phyloP scores from a whole-genome alignment of 495 filamentous ascomycete genomes.

The Alectoria sarmentosa region DNA sequence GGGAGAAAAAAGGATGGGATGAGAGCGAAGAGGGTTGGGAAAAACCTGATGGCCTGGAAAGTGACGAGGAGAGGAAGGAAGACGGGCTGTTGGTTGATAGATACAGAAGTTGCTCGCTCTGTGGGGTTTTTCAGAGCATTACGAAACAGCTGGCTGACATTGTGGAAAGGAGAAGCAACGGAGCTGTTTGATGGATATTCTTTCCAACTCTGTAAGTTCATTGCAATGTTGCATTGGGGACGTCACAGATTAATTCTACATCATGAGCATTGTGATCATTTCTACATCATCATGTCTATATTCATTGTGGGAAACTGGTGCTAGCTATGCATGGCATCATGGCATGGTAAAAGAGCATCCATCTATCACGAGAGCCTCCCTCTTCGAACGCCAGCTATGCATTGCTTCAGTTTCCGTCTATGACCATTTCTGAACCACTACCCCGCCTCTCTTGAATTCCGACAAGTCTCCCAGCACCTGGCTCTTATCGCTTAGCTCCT shows the following conservation, averaged over 20 bases:
- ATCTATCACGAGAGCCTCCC: background rate
- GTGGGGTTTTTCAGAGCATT: constrained; percentile 63
- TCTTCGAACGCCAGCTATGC: constrained; percentile 17
- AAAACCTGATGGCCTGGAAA: constrained; percentile 8
- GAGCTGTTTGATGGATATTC: constrained; percentile 1
- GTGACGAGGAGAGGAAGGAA: constrained; percentile 34
- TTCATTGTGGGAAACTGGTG: background rate
- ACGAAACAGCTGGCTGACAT: constrained; percentile 33
- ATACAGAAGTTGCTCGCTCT: constrained; percentile 72
- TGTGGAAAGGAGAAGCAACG: constrained; percentile 14
- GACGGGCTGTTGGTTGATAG: constrained; percentile 61
- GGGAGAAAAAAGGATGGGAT: constrained; percentile 38
- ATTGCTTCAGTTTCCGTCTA: constrained; percentile 28
- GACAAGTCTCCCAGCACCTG: constrained; percentile 64
- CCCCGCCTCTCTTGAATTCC: constrained; percentile 78
- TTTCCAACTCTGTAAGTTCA: background rate
- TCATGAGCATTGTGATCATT: background rate
- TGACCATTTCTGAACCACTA: constrained; percentile 84
- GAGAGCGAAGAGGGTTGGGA: constrained; percentile 41
- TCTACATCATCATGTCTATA: background rate
- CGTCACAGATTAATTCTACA: background rate
- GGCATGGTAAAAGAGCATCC: background rate
- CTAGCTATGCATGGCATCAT: constrained; percentile 2
- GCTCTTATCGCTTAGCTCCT: constrained; percentile 72
- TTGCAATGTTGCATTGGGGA: background rate